Base-by-base conservation (phyloP, 768 basidiomycete species). In the Podaxis rugospora region DNA sequence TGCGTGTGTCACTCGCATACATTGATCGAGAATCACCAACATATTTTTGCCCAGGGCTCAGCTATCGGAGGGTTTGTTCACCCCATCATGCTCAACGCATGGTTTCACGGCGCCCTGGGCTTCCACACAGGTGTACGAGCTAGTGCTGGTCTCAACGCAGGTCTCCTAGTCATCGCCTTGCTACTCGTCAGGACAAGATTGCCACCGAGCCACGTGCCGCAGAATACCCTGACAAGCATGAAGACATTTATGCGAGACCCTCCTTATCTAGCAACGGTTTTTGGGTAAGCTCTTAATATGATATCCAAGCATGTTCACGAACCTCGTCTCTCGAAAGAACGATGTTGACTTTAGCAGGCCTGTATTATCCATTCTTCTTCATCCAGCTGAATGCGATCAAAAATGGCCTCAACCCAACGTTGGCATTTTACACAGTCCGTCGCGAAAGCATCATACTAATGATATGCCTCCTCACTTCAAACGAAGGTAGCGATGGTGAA, bases 81-180 rank as follows among this genome's bases (percentile, higher is more conserved):
- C 60, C 83, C 85, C 2, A 85, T 87, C 65, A 79, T 87, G 75
- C 73, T 90, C 21, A 88, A 89, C 66, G 74, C 78, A 40, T 70
- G 77, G 61, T 78, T 81, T 60, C 70, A 80, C 58, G 77, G 79
- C 3, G 65, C 64, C 2, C 72, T 80, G 14, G 84, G 87, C 2
- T 74, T 85, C 79, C 84, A 72, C n/a, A 74, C 75, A 35, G 80
- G 80, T 32, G 80, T 81, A n/a, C 77, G 78, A 16, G 77, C 75
- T 21, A 83, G 79, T 51, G 81, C 81, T 13, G 80, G 71, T 5
- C 63, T 84, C 27, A 68, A 75, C 37, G 72, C 71, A 6, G 69
- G 69, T 3, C 57, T 79, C 5, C 71, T 83, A 18, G 25, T 78
- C 14, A 62, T 83, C 37, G 70, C 75, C 23, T 59, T 73, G 32